Base-by-base conservation (phyloP, 2,329 filamentous ascomycete species). In the Paraphaeosphaeria sporulosa region DNA sequence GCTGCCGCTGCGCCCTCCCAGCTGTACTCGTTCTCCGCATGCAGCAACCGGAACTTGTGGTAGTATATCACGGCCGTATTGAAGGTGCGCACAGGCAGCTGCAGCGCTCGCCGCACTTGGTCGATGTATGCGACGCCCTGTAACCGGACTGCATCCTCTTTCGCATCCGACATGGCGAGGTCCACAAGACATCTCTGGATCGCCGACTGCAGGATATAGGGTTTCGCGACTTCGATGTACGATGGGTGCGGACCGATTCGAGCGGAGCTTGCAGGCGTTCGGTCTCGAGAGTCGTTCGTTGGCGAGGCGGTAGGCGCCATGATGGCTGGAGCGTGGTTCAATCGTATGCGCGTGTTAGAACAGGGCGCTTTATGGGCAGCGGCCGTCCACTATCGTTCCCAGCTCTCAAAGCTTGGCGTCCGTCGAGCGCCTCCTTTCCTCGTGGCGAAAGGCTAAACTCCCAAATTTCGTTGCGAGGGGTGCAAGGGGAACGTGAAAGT, bases 21-120 rank as follows among this genome's bases (percentile, higher is more conserved):
- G 76, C 91, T 91, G 78, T 96, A 97, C 71, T 96, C 93, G 65
- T 84, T 88, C 68, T 94, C 92, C n/a, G 89, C 86, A 72, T 96
- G 93, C 48, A 90, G 87, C 55, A 98, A 85, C 34, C 94, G 89
- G 76, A 97, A 97, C 68, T 93, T 93, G 82, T 98, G 94, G 75
- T 94, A 99, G 76, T 97, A 97, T 17, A 91, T 89, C 64, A 90
- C 93, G 0, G 95, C 95, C 0, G 94, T 96, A 69, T 94, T 92
- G 78, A 93, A 97, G 0, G 95, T 98, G 61, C 92, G 90, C 25
- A 97, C 89, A 1, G 95, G 95, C 48, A 99, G 80, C 68, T 92
- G 90, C 53, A 99, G 83, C 23, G 87, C 86, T 69, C 89, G 88
- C 50, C 94, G 87, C 44, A 96, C 90, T 62, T 89, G 91, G 72